Evolutionary conservation across 2,329 filamentous ascomycete genomes (phyloP).

Genomic region (Rasamsonia emersonii): DNA sequence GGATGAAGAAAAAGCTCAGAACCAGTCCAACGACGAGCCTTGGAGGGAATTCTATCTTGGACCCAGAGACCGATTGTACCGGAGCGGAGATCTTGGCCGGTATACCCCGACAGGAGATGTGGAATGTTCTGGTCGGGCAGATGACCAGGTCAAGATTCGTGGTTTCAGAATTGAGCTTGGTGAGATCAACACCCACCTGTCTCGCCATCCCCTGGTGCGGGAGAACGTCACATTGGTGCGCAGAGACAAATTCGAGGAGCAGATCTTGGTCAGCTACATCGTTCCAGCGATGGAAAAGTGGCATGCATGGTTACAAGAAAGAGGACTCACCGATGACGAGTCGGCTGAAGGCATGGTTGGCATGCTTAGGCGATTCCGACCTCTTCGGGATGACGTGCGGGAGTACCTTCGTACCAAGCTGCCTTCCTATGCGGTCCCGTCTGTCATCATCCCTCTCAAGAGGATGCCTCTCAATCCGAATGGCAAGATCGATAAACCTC

Average conservation of each 20-base stretch:
- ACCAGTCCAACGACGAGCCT: conserved; percentile 49
- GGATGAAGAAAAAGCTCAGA: conserved; percentile 51
- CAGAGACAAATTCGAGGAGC: conserved; percentile 77
- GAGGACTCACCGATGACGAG: conserved; percentile 44
- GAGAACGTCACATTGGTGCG: conserved; percentile 82
- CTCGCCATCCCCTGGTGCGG: conserved; percentile 62
- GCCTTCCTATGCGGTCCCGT: conserved; percentile 67
- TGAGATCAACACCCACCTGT: conserved; percentile 82
- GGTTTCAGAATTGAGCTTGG: conserved; percentile 92
- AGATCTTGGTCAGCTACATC: conserved; percentile 78
- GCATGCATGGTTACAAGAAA: conserved; percentile 55
- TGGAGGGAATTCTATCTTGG: conserved; percentile 76
- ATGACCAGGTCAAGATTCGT: conserved; percentile 90
- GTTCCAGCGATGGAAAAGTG: conserved; percentile 74
- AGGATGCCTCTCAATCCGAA: conserved; percentile 76
- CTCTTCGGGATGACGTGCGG: conserved; percentile 51
- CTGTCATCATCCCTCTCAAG: conserved; percentile 62
- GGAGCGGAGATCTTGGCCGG: conserved; percentile 76
- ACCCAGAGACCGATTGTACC: conserved; percentile 76
- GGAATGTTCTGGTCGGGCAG: conserved; percentile 69
- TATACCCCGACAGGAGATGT: conserved; percentile 64
- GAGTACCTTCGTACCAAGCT: conserved; percentile 64
- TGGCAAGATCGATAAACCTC: conserved; percentile 73
- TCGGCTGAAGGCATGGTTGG: conserved; percentile 45
- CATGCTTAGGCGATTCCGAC: conserved; percentile 53